Evolutionary conservation across 1,284 basidiomycete species (phyloP), one percentile per base, ranked within the genome.

Genomic region (Phylloboletellus chloephorus): DNA sequence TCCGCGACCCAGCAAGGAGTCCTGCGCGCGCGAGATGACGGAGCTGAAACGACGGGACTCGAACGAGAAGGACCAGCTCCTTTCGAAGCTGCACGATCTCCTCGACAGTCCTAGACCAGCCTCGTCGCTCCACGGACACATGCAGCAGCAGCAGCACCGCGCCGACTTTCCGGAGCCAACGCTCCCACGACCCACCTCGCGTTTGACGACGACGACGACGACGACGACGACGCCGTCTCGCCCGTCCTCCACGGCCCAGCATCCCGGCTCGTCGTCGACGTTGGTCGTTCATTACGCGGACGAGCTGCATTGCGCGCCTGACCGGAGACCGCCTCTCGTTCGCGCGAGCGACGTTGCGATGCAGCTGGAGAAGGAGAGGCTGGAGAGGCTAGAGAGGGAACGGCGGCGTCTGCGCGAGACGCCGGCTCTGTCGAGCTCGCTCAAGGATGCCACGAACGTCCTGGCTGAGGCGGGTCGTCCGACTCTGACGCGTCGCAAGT

Each of bases 321-420:
- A 61, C 20, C 45, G 52, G 32, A 58, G 50, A 26, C 56, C 58
- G 12, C 10, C n/a, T n/a, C n/a, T 64, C 7, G 58, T 64, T 21
- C 59, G 61, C 12, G 61, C 58, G n/a, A 64, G 58, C 20, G 59
- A 63, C 12, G 60, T 36, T 25, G 58, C 58, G 5, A 58, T 63
- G 62, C 62, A 60, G n/a, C 31, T 61, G 23, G 58, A 64, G 35
- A 60, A 45, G 42, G 58, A 64, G 40, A 45, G 46, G 13, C 41
- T 50, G 4, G 57, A 61, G 37, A 48, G 52, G 20, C 37, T 49
- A 6, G 55, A 57, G n/a, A 57, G 46, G 20, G 60, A 61, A 36
- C 60, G 57, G 7, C 59, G 54, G 19, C 57, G 56, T 24, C 24
- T 44, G 8, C 48, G 48, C 3, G 54, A 58, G 15, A 31, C 31